These are phyloP conservation scores for Jacaranda copaia DNA, from an alignment of 257 asterid genomes.

Conservation along the genomic window DNA sequence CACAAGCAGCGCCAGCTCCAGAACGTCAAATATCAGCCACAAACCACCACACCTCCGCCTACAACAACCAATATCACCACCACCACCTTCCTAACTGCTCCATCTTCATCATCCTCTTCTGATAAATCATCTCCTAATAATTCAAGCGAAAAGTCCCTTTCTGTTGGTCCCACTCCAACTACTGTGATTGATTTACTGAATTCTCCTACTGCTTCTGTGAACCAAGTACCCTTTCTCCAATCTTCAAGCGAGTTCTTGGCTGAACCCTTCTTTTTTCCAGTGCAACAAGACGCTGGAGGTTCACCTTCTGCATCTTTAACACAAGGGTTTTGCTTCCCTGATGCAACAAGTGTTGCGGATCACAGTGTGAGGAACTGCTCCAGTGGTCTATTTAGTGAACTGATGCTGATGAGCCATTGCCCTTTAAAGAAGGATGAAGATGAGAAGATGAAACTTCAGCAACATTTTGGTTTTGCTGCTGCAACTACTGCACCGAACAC, in stretches of 20 bases:
- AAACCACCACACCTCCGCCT: slow-evolving; percentile 35
- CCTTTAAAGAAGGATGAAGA: slow-evolving; percentile 48
- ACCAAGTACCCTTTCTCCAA: slow-evolving; percentile 56
- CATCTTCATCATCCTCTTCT: slow-evolving; percentile 66
- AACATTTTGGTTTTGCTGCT: slow-evolving; percentile 38
- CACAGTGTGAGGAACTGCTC: slow-evolving; percentile 40
- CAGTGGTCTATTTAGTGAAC: slow-evolving; percentile 52
- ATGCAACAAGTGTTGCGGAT: slow-evolving; percentile 37
- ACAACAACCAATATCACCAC: slow-evolving; percentile 2
- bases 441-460: slow-evolving; percentile 58
- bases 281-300: slow-evolving; percentile 44
- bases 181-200: slow-evolving; percentile 57
- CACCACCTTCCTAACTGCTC: slow-evolving; percentile 20
- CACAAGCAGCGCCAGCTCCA: slow-evolving; percentile 83
- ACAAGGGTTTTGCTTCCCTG: slow-evolving; percentile 65
- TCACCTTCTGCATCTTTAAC: slow-evolving; percentile 34
- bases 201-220: slow-evolving; percentile 79
- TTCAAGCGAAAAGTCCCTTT: slow-evolving; percentile 54
- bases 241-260: slow-evolving; percentile 47
- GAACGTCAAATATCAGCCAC: slow-evolving; percentile 39
- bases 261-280: slow-evolving; percentile 60
- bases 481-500: slow-evolving; percentile 36
- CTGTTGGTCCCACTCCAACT: slow-evolving; percentile 41
- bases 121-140: slow-evolving; percentile 61
- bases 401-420: slow-evolving; percentile 59